Evolutionary conservation across 371 early-diverging fungal species (phyloP), one percentile per base, ranked within the genome.

Genomic region (Circinella umbellata): DNA sequence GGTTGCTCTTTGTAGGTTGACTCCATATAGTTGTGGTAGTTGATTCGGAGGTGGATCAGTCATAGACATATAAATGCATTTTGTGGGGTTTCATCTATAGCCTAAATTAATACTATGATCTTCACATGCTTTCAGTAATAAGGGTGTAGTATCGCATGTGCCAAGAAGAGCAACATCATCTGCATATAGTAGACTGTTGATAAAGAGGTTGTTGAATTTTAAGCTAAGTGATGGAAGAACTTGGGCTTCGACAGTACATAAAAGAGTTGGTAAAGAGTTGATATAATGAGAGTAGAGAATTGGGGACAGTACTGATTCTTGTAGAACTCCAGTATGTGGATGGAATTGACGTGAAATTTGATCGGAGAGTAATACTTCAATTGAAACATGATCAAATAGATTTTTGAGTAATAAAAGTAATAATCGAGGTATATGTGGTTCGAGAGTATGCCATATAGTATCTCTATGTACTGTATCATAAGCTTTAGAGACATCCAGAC

Each of bases 301-400:
- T 0, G 79, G 79, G 10, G 71, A 72, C 0, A 79, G 63, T 0
- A 76, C 65, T 0, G 73, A 77, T 0, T 74, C 80, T 66, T 76
- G 77, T 3, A 80, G 57, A 0, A 74, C 77, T 5, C 80, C 74
- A 4, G 73, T 70, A 17, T 4, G 3, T 0, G 76, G 77, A 9
- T 20, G 4, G 61, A 73, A 72, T 4, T 65, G 65, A 4, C 36
- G 35, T 3, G 76, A 80, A 18, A 35, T 18, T 9, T 20, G 36
- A 48, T 68, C 69, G 0, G 13, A 15, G 18, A 62, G 62, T 10
- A 62, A 15, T 4, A 62, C 7, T 14, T 20, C 36, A 6, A 62
- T 62, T 6, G 18, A 37, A 1, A 62, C 62, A 14, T 62, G 3
- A 7, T 62, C 62, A 37, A 62, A 62, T 1, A 62, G 10, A 36